These are phyloP conservation scores for Neonectria sp. DNA, from an alignment of 2,329 filamentous ascomycete genomes.

Conservation along the genomic window DNA sequence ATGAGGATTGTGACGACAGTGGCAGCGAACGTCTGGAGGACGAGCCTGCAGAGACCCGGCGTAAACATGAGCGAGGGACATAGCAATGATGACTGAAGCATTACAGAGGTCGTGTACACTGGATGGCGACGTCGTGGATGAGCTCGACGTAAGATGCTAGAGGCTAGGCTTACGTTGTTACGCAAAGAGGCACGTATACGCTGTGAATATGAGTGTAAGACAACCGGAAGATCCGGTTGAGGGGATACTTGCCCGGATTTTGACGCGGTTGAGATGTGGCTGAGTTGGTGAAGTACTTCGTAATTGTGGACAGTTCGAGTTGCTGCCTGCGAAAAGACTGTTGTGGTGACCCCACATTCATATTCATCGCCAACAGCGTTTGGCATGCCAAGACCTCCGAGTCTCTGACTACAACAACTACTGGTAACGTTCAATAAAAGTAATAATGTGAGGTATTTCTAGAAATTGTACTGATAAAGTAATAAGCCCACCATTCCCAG, in stretches of 20 bases:
- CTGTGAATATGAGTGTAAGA: background rate
- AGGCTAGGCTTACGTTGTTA: no score
- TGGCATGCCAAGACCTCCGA: background rate
- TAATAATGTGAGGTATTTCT: constrained; percentile 22
- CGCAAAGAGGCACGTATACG: background rate
- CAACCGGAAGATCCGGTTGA: background rate
- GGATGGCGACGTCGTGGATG: background rate
- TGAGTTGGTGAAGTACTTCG: background rate
- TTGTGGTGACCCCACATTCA: background rate
- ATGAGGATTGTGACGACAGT: constrained; percentile 28
- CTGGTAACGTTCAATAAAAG: background rate
- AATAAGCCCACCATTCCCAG: background rate
- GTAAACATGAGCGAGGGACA: constrained; percentile 24
- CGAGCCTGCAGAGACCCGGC: constrained; percentile 13
- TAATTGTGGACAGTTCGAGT: constrained; percentile 1
- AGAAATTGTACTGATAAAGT: background rate
- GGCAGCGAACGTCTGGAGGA: constrained; percentile 10
- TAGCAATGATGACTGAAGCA: constrained; percentile 27
- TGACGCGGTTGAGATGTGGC: background rate
- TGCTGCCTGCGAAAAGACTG: constrained; percentile 18
- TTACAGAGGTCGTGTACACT: constrained; percentile 18
- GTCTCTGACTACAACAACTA: background rate
- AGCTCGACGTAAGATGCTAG: no score
- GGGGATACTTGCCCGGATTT: background rate
- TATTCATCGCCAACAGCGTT: background rate